Conservation (phyloP, 2,329 filamentous ascomycete genomes). For the Penicillium sp. region DNA sequence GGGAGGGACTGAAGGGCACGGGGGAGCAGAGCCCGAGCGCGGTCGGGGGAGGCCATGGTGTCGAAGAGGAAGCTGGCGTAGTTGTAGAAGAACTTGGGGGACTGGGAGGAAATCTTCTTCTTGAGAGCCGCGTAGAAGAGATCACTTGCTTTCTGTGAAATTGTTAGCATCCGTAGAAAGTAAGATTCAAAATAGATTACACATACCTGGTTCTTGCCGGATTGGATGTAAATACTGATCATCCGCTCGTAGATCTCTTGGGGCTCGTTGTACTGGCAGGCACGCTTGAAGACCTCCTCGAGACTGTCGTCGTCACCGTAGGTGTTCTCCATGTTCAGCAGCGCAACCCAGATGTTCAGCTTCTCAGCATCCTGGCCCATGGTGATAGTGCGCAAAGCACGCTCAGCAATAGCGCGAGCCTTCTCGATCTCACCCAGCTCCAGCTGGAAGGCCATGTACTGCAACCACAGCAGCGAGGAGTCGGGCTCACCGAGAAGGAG, state of each 20-base stretch:
- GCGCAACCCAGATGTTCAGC: constrained; percentile 90
- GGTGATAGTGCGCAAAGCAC: constrained; percentile 86
- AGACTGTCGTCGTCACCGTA: constrained; percentile 81
- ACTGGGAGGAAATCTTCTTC: constrained; percentile 76
- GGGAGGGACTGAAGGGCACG: constrained; percentile 85
- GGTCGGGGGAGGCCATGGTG: constrained; percentile 65
- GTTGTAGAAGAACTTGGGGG: constrained; percentile 83
- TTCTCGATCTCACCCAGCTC: constrained; percentile 84
- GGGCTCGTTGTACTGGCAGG: constrained; percentile 89
- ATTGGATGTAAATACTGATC: constrained; percentile 92
- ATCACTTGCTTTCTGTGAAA: constrained; percentile 72
- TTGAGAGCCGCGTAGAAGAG: constrained; percentile 84
- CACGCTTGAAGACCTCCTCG: constrained; percentile 83
- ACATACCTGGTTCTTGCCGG: constrained; percentile 76
- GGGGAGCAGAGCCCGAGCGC: constrained; percentile 72
- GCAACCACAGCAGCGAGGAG: constrained; percentile 89
- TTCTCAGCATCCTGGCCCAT: constrained; percentile 90
- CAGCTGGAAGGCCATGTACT: constrained; percentile 99
- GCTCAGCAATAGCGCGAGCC: constrained; percentile 83
- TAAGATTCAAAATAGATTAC: not conserved
- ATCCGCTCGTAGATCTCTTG: constrained; percentile 86
- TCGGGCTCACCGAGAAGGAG: constrained; percentile 88
- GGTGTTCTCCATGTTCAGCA: constrained; percentile 89
- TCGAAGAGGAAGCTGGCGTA: constrained; percentile 91
- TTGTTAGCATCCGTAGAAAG: constrained; percentile 22